Base-by-base conservation (phyloP, 2,329 filamentous ascomycete species). In the Plectosphaerella cucumerina region DNA sequence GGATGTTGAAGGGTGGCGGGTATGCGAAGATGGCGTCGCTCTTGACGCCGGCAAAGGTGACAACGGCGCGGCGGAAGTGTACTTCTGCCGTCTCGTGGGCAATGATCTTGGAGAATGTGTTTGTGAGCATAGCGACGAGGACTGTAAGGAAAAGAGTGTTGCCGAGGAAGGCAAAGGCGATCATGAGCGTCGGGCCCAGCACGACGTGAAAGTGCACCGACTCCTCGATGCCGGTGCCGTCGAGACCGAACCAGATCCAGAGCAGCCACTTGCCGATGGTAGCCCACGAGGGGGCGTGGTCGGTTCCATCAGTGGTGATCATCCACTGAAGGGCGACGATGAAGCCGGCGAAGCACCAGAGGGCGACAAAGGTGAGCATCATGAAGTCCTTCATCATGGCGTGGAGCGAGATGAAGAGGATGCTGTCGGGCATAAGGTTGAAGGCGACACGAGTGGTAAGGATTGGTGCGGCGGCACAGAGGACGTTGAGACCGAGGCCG, bases 211-310 rank as follows among this genome's bases (percentile, higher is more conserved):
- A 86, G 44, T 83, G 77, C 9, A 68, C 69, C 3, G 71, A 72
- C 52, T 73, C 70, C 52, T 77, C 72, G 44, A 79, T 78, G 11
- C 76, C 76, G 5, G 76, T 78, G 20, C 76, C 86, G 53, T 89
- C 86, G 1, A 90, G 78, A 1, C 86, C 86, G 58, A 90, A 90
- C 86, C 86, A 90, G 58, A 90, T 87, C 83, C 84, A 89, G 3
- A 90, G 74, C 77, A 90, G 86, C 86, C 86, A 90, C 65, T 89
- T 89, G 31, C 79, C 79, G 47, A 89, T 86, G 0, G 84, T 85
- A 26, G 67, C 63, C 70, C 71, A 74, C 35, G 60, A 63, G 2
- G 68, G 66, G 20, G 62, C 56, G 53, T 67, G 52, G 52, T 64
- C 53, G 15, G 55, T 56, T 26, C 58, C 64, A 11, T 42, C 39